Evolutionary conservation across 352 stramenopile genomes (phyloP).

Genomic region (Globisporangium canariense): DNA sequence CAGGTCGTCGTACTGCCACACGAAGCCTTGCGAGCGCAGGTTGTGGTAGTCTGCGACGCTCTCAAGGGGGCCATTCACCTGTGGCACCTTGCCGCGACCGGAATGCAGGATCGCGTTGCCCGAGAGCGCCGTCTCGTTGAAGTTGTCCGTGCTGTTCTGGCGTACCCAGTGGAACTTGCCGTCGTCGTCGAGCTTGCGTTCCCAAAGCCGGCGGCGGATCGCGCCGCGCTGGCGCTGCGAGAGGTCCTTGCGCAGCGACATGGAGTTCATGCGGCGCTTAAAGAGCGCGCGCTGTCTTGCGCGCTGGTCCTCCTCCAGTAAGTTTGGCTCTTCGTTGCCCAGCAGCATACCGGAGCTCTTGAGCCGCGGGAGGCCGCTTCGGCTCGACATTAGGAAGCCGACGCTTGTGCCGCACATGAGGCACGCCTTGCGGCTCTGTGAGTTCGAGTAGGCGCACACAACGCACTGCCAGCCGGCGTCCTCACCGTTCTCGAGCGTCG

Average conservation of each 20-base stretch:
- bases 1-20: slow-evolving; percentile 61
- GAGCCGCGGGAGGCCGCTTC: slow-evolving; percentile 26
- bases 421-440: slow-evolving; percentile 32
- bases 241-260: slow-evolving; percentile 54
- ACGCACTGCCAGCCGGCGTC: slow-evolving; percentile 66
- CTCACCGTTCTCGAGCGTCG: slow-evolving; percentile 43
- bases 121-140: slow-evolving; percentile 16
- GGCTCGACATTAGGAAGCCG: slow-evolving; percentile 29
- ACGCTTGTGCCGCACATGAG: slow-evolving; percentile 62
- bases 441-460: slow-evolving; percentile 63
- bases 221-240: slow-evolving; percentile 67
- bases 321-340: slow-evolving; percentile 29
- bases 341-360: slow-evolving; percentile 60
- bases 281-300: slow-evolving; percentile 55
- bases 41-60: slow-evolving; percentile 60
- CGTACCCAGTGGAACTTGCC: slow-evolving; percentile 76
- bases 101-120: slow-evolving; percentile 20
- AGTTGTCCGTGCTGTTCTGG: slow-evolving; percentile 50
- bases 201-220: slow-evolving; percentile 61
- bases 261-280: slow-evolving; percentile 68
- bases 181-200: slow-evolving; percentile 49
- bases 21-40: slow-evolving; percentile 59
- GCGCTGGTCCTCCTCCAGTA: slow-evolving; percentile 35
- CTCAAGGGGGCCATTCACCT: slow-evolving; percentile 23
- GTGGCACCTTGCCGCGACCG: slow-evolving; percentile 27